These are phyloP conservation scores for Albifimbria verrucaria DNA, from an alignment of 2,329 filamentous ascomycete species.

Conservation along the genomic window DNA sequence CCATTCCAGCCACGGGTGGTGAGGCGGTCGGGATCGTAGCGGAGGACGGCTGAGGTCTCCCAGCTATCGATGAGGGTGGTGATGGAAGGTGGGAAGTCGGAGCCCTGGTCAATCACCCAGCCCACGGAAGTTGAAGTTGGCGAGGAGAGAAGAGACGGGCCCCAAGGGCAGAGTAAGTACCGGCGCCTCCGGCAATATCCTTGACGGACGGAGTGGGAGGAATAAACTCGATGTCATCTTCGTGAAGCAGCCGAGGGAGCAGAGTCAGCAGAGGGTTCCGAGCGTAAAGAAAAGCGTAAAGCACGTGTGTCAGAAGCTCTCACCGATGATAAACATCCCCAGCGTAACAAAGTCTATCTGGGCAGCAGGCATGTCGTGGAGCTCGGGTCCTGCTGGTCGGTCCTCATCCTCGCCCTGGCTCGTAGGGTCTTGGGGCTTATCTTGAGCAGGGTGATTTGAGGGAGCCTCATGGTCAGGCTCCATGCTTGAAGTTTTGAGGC, in stretches of 20 bases:
- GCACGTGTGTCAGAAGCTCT: constrained; percentile 25
- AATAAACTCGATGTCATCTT: constrained; percentile 89
- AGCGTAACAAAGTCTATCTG: constrained; percentile 64
- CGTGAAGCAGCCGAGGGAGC: constrained; percentile 9
- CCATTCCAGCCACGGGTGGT: constrained; percentile 94
- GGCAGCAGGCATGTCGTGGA: constrained; percentile 26
- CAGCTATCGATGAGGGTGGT: constrained; percentile 65
- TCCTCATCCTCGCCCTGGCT: constrained; percentile 1
- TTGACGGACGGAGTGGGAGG: constrained; percentile 65
- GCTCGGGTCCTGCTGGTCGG: constrained; percentile 1
- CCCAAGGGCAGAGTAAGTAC: constrained; percentile 81
- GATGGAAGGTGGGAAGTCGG: constrained; percentile 74
- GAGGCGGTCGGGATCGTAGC: constrained; percentile 61
- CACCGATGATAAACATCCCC: constrained; percentile 73
- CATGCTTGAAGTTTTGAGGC: no score
- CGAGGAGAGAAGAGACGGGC: constrained; percentile 81
- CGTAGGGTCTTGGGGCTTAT: constrained; percentile 4
- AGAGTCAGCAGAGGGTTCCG: not conserved
- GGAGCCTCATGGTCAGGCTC: no score
- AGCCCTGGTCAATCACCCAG: constrained; percentile 89
- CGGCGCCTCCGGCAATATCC: constrained; percentile 84
- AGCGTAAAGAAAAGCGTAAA: no score
- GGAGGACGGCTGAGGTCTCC: constrained; percentile 70
- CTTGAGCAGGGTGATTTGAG: not conserved
- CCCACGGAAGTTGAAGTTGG: constrained; percentile 66